A percentile compares a stretch with the other conserved stretches of the same genome.
These are phyloP conservation scores for Mycena metata DNA, from an alignment of 768 basidiomycete species.

Conservation along the genomic window DNA sequence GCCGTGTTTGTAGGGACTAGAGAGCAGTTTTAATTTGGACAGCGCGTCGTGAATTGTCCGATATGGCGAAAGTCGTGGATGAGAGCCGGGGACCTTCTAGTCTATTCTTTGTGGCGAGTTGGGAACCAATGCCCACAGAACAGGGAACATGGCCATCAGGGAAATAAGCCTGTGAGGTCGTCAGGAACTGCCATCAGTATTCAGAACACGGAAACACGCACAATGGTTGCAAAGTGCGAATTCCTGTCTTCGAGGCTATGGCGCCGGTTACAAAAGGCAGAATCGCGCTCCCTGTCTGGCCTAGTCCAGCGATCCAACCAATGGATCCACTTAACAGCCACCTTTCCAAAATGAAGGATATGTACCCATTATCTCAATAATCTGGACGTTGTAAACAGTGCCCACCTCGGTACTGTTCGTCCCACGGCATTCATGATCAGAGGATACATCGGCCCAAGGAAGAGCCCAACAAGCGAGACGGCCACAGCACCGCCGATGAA, in stretches of 20 bases:
- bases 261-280: slow-evolving; percentile 68
- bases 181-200: not conserved
- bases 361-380: no score
- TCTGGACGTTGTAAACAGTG: no score
- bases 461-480: slow-evolving; percentile 72
- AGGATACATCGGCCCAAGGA: slow-evolving; percentile 83
- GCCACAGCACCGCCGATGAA: slow-evolving; percentile 74
- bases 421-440: slow-evolving; percentile 79
- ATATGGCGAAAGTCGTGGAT: no score
- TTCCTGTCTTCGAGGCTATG: no score
- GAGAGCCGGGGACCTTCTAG: not conserved
- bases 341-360: no score
- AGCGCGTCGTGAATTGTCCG: no score
- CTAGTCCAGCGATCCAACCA: slow-evolving; percentile 77
- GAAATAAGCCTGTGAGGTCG: slow-evolving; percentile 59
- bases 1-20: no score
- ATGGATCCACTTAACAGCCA: slow-evolving; percentile 59
- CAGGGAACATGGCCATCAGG: slow-evolving; percentile 68
- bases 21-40: no score
- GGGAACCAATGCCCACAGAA: slow-evolving; percentile 29
- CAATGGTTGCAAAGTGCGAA: slow-evolving; percentile 70
- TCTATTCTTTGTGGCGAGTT: slow-evolving; percentile 16
- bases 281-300: slow-evolving; percentile 78
- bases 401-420: slow-evolving; percentile 79
- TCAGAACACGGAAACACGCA: slow-evolving; percentile 48